These are phyloP conservation scores for Pythium dissotocum DNA, from an alignment of 352 stramenopile genomes.

Conservation along the genomic window DNA sequence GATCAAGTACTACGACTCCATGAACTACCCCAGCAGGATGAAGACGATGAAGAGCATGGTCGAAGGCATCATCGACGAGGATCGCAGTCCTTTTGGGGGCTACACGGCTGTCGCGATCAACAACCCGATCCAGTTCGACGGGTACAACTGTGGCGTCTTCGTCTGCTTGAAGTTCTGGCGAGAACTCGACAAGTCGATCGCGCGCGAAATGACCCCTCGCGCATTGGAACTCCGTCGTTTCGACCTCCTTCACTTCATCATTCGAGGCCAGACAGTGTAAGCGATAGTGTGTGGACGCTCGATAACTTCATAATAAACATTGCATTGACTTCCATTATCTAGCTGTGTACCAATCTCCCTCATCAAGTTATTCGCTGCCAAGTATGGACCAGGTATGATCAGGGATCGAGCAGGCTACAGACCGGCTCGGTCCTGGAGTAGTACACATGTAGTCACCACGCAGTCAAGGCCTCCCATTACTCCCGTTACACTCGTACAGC, in stretches of 20 bases:
- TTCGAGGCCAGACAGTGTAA: neutral
- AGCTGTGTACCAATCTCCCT: no score
- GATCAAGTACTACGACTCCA: constrained; percentile 6
- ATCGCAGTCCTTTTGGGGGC: neutral
- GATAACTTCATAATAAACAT: no score
- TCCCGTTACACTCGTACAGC: no score
- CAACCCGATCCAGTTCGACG: neutral
- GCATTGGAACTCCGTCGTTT: neutral
- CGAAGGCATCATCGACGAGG: neutral
- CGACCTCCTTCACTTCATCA: neutral
- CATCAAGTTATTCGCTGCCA: no score
- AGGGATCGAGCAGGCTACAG: no score
- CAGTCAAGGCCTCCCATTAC: no score
- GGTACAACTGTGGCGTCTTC: neutral
- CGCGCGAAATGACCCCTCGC: neutral
- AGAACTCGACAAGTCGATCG: neutral
- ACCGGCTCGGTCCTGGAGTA: no score
- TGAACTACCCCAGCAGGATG: neutral
- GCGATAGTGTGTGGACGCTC: no score
- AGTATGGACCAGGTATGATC: no score
- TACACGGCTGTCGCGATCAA: neutral
- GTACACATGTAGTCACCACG: no score
- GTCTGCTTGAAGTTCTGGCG: constrained; percentile 9
- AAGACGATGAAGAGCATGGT: neutral
- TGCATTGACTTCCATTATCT: no score